Evolutionary conservation across 108 stramenopile genomes (phyloP).

Genomic region (Cyclotella kingstonii): DNA sequence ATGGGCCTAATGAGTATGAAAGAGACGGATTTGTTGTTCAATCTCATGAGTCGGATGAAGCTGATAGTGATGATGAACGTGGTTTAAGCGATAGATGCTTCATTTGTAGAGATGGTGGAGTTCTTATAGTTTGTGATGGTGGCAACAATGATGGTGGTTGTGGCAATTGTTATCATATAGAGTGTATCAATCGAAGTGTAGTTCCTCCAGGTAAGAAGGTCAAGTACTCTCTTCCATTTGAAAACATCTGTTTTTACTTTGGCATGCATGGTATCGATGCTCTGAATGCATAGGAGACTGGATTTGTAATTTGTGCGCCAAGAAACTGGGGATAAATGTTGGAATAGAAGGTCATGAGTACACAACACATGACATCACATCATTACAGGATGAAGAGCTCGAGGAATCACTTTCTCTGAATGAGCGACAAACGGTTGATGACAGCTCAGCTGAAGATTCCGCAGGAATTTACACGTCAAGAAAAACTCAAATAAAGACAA

Average conservation of each 20-base stretch:
- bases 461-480: neutral
- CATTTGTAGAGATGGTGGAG: slow-evolving; percentile 55
- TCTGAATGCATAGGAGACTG: slow-evolving; percentile 47
- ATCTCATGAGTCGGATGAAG: slow-evolving; percentile 25
- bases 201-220: slow-evolving; percentile 40
- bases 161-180: slow-evolving; percentile 51
- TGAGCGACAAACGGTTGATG: neutral
- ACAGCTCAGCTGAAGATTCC: neutral
- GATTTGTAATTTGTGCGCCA: slow-evolving; percentile 63
- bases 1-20: slow-evolving; percentile 51
- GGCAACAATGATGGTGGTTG: slow-evolving; percentile 53
- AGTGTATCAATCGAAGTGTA: slow-evolving; percentile 42
- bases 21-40: slow-evolving; percentile 57
- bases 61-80: slow-evolving; percentile 18
- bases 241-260: neutral
- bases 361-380: neutral
- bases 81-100: slow-evolving; percentile 44
- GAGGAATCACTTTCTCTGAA: too few relatives aligned
- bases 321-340: slow-evolving; percentile 25
- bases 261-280: neutral
- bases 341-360: slow-evolving; percentile 52
- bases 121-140: slow-evolving; percentile 68
- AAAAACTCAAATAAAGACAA: neutral
- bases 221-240: neutral
- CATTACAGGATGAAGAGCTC: too few relatives aligned